These are phyloP conservation scores for Coemansia sp. DNA, from an alignment of 192 early-diverging fungal species.

Conservation along the genomic window DNA sequence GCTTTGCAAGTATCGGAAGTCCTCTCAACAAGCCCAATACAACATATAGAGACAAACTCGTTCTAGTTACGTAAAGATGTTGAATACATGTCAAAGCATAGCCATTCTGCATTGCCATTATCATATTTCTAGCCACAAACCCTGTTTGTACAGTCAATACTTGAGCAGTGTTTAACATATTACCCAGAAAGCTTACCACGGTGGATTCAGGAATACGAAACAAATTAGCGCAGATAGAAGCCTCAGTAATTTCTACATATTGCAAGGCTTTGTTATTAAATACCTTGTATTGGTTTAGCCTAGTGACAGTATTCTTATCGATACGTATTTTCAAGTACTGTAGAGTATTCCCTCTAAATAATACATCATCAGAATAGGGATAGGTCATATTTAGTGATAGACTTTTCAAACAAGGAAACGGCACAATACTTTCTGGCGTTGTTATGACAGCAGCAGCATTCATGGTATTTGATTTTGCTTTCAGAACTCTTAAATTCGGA, in stretches of 20 bases:
- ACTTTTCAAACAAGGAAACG: slow-evolving; percentile 1
- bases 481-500: background rate
- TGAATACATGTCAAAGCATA: background rate
- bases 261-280: background rate
- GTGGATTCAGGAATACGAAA: background rate
- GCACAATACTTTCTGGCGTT: background rate
- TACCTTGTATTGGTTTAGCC: background rate
- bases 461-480: background rate
- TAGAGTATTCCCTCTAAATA: slow-evolving; percentile 14
- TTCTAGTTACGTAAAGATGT: background rate
- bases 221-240: background rate
- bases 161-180: background rate
- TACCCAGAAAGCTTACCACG: background rate
- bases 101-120: background rate
- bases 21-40: background rate
- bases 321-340: background rate
- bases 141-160: background rate
- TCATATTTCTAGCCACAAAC: background rate
- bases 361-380: slow-evolving; percentile 1
- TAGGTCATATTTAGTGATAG: background rate
- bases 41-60: background rate
- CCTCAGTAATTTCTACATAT: background rate
- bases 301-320: background rate
- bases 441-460: background rate
- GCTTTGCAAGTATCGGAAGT: background rate